Base-by-base conservation (phyloP, 1,284 basidiomycete genomes). In the Boletus sp. region DNA sequence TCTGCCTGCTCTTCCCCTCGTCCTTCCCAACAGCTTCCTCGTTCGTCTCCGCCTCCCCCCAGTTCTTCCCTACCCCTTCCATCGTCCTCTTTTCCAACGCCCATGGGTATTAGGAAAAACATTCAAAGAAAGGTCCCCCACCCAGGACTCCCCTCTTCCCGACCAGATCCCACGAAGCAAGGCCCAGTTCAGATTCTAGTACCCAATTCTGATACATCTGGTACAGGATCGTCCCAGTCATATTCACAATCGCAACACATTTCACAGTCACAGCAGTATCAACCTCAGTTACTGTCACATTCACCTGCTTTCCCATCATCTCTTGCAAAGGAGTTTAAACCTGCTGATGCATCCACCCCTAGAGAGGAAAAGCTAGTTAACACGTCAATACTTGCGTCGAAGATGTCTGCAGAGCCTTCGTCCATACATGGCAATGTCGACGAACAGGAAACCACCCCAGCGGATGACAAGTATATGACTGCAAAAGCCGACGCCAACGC, bases 171-270 rank as follows among this genome's bases (percentile, higher is more conserved):
- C 44, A 50, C 53, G 37, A 64, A 60, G 27, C 61, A 65, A 33
- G 67, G 66, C n/a, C 54, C 64, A n/a, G 54, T 46, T 42, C 72
- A 60, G 22, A 60, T 71, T 20, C 54, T 74, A 12, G 69, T 74
- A n/a, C 69, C 71, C 1, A 73, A 71, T 35, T 74, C 69, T 18
- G 69, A 71, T 51, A 45, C 66, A 13, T 73, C 69, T 12, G 65
- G 69, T 20, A 54, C 59, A 22, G 67, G 63, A 43, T 70, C 67
- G 4, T 69, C 70, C 31, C 70, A 71, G n/a, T 42, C 61, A 27
- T 49, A 53, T 35, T 61, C 65, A 37, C 69, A 68, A 48, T 60
- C 67, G 15, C 68, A 61, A 15, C 39, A 42, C 29, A 55, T 36
- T 39, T 56, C 60, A 11, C 65, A 65, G 22, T 70, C 67, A 9